These are phyloP conservation scores for Penicillium sp. DNA, from an alignment of 2,329 filamentous ascomycete genomes.

Conservation along the genomic window DNA sequence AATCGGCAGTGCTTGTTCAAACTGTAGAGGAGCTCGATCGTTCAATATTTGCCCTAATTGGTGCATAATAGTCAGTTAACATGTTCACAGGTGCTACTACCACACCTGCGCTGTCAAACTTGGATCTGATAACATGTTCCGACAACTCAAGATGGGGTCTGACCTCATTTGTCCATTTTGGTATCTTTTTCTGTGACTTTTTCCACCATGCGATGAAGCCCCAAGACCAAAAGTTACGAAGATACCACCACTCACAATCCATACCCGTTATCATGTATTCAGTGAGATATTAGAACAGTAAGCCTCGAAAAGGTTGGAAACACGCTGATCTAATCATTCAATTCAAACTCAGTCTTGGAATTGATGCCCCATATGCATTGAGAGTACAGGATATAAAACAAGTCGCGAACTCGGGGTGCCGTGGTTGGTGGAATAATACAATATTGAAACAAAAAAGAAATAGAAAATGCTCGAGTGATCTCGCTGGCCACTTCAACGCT, in stretches of 20 bases:
- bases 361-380: constrained; percentile 26
- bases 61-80: not conserved
- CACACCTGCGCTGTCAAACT: not conserved
- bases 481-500: constrained; percentile 54
- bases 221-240: not conserved
- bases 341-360: constrained; percentile 6
- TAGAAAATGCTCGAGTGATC: constrained; percentile 8
- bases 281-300: not conserved
- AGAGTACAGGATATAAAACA: constrained; percentile 32
- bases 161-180: not conserved
- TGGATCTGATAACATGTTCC: not conserved
- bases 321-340: not conserved
- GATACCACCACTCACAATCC: not conserved
- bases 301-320: no score
- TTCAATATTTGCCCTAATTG: not conserved
- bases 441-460: constrained; percentile 26
- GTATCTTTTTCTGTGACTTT: not conserved
- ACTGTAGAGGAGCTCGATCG: not conserved
- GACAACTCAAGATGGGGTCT: not conserved
- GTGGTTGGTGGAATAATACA: constrained; percentile 28
- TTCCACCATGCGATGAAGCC: not conserved
- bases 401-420: constrained; percentile 23
- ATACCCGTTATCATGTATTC: not conserved
- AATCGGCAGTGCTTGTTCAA: not conserved
- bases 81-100: not conserved